Evolutionary conservation across 164 flowering plant genomes (phyloP).

Genomic region (Sextonia rubra): DNA sequence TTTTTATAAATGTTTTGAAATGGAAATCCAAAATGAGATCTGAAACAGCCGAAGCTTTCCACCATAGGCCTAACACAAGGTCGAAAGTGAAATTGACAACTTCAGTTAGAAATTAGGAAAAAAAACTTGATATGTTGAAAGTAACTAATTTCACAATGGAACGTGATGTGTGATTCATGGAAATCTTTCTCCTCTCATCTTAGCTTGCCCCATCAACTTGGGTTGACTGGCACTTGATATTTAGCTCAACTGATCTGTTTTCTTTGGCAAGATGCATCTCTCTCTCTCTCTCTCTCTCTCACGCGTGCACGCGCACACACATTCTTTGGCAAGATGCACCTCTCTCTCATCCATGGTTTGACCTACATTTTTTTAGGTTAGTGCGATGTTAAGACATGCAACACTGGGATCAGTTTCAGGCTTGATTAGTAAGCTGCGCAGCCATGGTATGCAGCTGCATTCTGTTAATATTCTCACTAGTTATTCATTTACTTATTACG

Average conservation of each 20-base stretch:
- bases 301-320: no score
- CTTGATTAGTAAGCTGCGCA: conserved; percentile 66
- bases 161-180: not conserved
- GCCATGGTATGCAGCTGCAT: conserved; percentile 50
- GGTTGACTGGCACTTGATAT: not conserved
- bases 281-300: no score
- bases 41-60: no score
- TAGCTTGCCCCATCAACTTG: not conserved
- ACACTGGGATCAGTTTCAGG: conserved; percentile 47
- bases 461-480: not conserved
- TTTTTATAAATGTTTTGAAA: no score
- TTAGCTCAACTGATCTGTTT: not conserved
- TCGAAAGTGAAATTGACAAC: no score
- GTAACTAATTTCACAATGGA: not conserved
- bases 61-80: no score
- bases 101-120: not conserved
- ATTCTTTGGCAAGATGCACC: not conserved
- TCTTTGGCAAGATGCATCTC: not conserved
- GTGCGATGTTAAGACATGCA: conserved; percentile 57
- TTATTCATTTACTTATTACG: not conserved
- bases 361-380: conserved; percentile 39
- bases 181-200: not conserved
- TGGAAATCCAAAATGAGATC: no score
- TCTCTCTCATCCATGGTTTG: conserved; percentile 5
- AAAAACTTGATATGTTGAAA: not conserved